Base-by-base conservation (phyloP, 257 asterid genomes). In the Petunia secreta region DNA sequence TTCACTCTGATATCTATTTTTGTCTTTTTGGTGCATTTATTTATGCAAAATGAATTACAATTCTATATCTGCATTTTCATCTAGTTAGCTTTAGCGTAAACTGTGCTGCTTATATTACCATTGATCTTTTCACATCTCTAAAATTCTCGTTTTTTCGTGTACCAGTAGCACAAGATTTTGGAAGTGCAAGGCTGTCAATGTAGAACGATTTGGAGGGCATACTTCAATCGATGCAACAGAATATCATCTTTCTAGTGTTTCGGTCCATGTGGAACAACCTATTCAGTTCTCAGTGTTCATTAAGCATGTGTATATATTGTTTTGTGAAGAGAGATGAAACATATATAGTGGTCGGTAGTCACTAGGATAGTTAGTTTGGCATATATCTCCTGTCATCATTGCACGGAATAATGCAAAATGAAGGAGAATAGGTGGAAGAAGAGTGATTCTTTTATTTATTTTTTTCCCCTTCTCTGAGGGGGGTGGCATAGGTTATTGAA, bases 201-300 rank as follows among this genome's bases (percentile, higher is more conserved):
- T 62, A 77, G 58, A 62, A 38, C 74, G 34, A 59, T 6, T 46
- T 46, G 10, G 76, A 69, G 48, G 34, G 76, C 59, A 69, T 65
- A 65, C 52, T 13, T 65, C 41, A 46, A 69, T n/a, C 6, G 10
- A 5, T 69, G 41, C 4, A 13, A 55, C 7, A 15, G 34, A 14
- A 15, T 25, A 15, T 55, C 57, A 68, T 46, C 2, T 16, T 50
- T 16, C 41, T 44, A 25, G 16, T 25, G 1, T 0, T 69, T 25
- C 9, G 3, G 48, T 69, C 10, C 3, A 50, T 40, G 34, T 40
- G 37, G 53, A 14, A 66, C 75, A 43, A n/a, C 4, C 76, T 68
- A 16, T 67, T 67, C 4, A 43, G 75, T 8, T 15, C 55, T 44
- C 55, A n/a, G 55, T 4, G 48, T 38, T 69, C 46, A 25, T 25